Conservation (phyloP, 371 early-diverging fungal genomes). For the Mortierella sp. region DNA sequence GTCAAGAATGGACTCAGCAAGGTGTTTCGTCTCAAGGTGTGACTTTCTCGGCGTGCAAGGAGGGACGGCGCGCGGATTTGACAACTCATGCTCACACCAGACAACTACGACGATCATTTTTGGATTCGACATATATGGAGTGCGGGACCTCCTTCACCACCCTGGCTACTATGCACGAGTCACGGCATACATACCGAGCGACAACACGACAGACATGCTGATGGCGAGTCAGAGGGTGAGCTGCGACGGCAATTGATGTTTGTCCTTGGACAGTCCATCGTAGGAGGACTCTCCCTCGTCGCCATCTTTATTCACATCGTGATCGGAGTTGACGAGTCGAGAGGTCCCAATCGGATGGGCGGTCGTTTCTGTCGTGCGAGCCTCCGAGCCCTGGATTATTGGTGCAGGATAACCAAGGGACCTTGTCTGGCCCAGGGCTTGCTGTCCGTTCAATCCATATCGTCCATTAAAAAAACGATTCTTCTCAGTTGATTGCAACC, state of each 20-base stretch:
- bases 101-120: not conserved
- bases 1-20: conserved; percentile 51
- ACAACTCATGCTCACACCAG: not conserved
- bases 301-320: not conserved
- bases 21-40: conserved; percentile 53
- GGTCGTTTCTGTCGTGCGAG: not conserved
- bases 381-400: not conserved
- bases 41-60: conserved; percentile 6
- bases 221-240: not conserved
- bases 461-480: too few species aligned
- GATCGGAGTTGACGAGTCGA: not conserved
- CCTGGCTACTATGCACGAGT: too few species aligned
- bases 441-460: not conserved
- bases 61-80: not conserved
- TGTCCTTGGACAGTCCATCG: not conserved
- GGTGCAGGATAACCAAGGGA: too few species aligned
- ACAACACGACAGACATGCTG: not conserved
- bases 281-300: not conserved
- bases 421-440: not conserved
- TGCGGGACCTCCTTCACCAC: not conserved
- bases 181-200: not conserved
- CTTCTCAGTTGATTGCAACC: too few species aligned
- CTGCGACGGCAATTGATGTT: not conserved
- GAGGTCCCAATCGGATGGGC: not conserved
- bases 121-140: not conserved